Evolutionary conservation across 164 flowering plant species (phyloP), one percentile per base, ranked within the genome.

Genomic region (Vitis amurensis): DNA sequence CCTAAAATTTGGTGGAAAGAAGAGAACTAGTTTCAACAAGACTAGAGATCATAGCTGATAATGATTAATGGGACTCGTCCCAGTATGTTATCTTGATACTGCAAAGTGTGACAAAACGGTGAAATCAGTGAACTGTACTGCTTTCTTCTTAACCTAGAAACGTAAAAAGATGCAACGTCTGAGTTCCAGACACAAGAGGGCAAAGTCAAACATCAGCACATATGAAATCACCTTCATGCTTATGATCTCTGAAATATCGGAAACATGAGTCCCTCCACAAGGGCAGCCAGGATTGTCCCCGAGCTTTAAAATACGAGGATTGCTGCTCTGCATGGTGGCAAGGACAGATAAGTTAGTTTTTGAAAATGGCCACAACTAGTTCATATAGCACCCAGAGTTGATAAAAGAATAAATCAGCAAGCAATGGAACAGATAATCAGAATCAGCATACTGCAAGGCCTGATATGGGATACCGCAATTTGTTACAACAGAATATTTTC

Each of bases 211-310:
- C 19, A 51, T 9, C 7, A 17, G 44, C 44, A 55, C 23, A 23
- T 31, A 9, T 31, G 51, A 3, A 9, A 27, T 60, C 62, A 91
- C 96, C 94, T 87, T 87, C 69, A 91, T 11, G 73, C 87, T 79
- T 66, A 59, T 50, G 64, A 93, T 88, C 50, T 93, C 98, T 50
- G 89, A 81, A 61, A 93, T 82, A 71, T 91, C 90, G 68, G 78
- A 76, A 74, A 93, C 98, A 84, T 93, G 97, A 50, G 98, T 93
- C 53, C 98, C 97, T 61, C 98, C 98, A 82, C 98, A 93, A 66
- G 97, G 98, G 67, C 94, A 88, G n/a, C 94, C 97, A 58, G 87
- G 92, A 76, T 73, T 71, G 57, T 83, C 70, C 13, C 97, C 97
- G 4, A 93, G 59, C 66, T 76, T 83, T 59, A 93, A 82, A 59